Conservation (phyloP, 2,329 filamentous ascomycete genomes). For the Endoconidiophora polonica region DNA sequence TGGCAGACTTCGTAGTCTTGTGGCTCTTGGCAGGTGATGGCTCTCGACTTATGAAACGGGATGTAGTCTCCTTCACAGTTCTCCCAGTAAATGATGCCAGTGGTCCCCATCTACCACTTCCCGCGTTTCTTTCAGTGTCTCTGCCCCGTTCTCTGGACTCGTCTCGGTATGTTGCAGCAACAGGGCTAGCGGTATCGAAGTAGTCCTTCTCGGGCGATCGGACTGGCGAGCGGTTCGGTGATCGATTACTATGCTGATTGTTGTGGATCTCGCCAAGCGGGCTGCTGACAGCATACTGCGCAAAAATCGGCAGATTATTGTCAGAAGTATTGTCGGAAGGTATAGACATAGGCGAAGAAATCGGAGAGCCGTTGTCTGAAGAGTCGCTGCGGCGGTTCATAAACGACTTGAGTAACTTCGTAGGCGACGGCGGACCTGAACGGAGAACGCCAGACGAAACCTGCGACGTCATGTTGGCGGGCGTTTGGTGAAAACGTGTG, state of each 20-base stretch:
- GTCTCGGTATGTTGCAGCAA: background rate
- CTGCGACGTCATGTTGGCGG: conserved; percentile 9
- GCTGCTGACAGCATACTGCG: conserved; percentile 9
- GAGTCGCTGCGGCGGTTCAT: conserved; percentile 12
- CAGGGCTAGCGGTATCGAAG: background rate
- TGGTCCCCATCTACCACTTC: conserved; percentile 1
- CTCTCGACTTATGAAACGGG: conserved; percentile 25
- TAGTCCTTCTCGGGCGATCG: conserved; percentile 7
- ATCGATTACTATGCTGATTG: conserved; percentile 6
- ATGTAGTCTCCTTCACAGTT: conserved; percentile 11
- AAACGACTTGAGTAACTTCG: conserved; percentile 11
- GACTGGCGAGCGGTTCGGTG: conserved; percentile 6
- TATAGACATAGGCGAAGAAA: conserved; percentile 7
- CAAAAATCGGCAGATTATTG: conserved; percentile 7
- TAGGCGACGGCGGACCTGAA: conserved; percentile 8
- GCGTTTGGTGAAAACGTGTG: background rate
- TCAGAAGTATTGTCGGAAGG: conserved; percentile 8
- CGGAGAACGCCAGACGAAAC: conserved; percentile 10
- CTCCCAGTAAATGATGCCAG: conserved; percentile 6
- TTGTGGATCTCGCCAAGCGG: conserved; percentile 8
- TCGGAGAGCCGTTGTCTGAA: conserved; percentile 6
- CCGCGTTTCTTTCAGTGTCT: conserved; percentile 20
- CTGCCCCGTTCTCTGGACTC: conserved; percentile 17
- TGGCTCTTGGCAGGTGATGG: conserved; percentile 39
- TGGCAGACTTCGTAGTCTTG: conserved; percentile 68